Percentiles rank a stretch among this genome's conserved stretches.
These are phyloP conservation scores for Pseudopithomyces chartarum DNA, from an alignment of 2,329 filamentous ascomycete species.

Conservation along the genomic window DNA sequence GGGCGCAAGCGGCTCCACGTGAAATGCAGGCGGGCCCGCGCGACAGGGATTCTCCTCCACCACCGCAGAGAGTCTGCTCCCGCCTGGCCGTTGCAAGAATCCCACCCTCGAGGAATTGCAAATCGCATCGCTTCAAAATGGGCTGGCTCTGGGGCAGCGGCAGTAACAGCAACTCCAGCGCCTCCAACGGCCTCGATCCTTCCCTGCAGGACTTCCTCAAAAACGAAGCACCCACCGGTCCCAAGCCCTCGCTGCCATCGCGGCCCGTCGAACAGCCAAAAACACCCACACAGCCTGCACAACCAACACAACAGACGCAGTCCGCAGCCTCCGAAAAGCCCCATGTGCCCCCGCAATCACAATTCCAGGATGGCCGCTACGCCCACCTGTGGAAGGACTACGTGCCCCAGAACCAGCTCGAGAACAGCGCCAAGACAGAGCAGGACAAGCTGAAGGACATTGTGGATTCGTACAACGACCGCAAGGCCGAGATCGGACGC, in stretches of 20 bases:
- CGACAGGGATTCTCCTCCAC: slow-evolving; percentile 14
- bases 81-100: slow-evolving; percentile 2
- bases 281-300: slow-evolving; percentile 45
- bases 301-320: slow-evolving; percentile 5
- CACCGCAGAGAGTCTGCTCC: neutral
- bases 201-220: slow-evolving; percentile 83
- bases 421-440: slow-evolving; percentile 72
- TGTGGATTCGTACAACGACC: slow-evolving; percentile 81
- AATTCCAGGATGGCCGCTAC: slow-evolving; percentile 73
- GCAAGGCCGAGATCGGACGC: slow-evolving; percentile 75
- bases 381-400: slow-evolving; percentile 95
- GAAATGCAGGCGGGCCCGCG: neutral
- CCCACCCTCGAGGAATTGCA: neutral
- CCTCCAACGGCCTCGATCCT: slow-evolving; percentile 76
- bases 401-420: slow-evolving; percentile 71
- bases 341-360: slow-evolving; percentile 57
- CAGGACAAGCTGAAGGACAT: slow-evolving; percentile 82
- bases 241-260: slow-evolving; percentile 45
- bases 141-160: slow-evolving; percentile 67
- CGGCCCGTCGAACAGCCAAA: slow-evolving; percentile 33
- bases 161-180: slow-evolving; percentile 46
- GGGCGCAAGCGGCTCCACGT: neutral
- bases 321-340: slow-evolving; percentile 35
- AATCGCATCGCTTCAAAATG: slow-evolving; percentile 48
- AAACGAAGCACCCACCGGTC: slow-evolving; percentile 78